Evolutionary conservation across 2,329 filamentous ascomycete genomes (phyloP).

Genomic region (Botrytis squamosa): DNA sequence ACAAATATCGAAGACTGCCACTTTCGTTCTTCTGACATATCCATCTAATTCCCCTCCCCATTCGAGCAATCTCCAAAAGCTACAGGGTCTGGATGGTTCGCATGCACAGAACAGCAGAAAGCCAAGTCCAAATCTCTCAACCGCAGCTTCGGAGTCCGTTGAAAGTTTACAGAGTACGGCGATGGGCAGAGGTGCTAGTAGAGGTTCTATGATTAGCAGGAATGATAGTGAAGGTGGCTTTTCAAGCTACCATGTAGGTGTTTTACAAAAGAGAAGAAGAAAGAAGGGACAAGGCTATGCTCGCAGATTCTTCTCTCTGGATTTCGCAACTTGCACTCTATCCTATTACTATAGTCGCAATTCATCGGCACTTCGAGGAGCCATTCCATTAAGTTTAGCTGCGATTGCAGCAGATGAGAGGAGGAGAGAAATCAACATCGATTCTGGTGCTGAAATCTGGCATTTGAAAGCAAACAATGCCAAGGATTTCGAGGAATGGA

Average conservation of each 20-base stretch:
- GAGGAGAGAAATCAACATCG: constrained; percentile 88
- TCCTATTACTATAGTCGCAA: constrained; percentile 97
- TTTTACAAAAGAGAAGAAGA: constrained; percentile 82
- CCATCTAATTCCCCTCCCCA: constrained; percentile 78
- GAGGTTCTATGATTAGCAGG: constrained; percentile 53
- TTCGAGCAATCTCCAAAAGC: constrained; percentile 65
- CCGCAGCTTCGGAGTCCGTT: constrained; percentile 53
- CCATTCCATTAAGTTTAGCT: constrained; percentile 87
- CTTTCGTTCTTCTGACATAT: constrained; percentile 91
- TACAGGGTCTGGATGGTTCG: constrained; percentile 42
- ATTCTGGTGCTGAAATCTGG: constrained; percentile 97
- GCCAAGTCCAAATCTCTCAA: constrained; percentile 48
- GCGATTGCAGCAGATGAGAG: constrained; percentile 88
- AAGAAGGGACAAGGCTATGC: constrained; percentile 95
- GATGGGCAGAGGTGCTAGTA: constrained; percentile 35
- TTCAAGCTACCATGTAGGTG: constrained; percentile 73
- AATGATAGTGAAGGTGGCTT: constrained; percentile 48
- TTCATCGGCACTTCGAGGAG: constrained; percentile 86
- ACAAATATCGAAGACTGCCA: constrained; percentile 88
- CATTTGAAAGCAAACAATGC: constrained; percentile 81
- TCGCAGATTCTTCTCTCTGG: constrained; percentile 89
- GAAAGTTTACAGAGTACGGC: constrained; percentile 57
- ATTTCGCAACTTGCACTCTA: constrained; percentile 89
- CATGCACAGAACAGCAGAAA: constrained; percentile 50
- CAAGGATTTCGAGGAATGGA: constrained; percentile 87